Evolutionary conservation across 2,329 filamentous ascomycete genomes (phyloP).

Genomic region (Didymella keratinophila): DNA sequence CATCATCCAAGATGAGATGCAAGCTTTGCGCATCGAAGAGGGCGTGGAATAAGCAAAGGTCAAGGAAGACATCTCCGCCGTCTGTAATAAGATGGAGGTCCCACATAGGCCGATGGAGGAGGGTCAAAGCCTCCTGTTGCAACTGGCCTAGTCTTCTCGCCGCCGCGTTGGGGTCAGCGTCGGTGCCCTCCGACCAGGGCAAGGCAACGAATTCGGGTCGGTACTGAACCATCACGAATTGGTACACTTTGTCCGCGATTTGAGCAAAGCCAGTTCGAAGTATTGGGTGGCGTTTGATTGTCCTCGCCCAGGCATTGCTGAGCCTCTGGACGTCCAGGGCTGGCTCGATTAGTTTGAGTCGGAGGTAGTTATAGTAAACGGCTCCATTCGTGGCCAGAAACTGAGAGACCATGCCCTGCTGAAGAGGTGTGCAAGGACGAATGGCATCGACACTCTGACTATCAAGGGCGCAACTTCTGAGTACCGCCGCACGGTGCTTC

Average conservation of each 20-base stretch:
- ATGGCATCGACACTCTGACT: slow-evolving; percentile 61
- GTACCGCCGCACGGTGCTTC: slow-evolving; percentile 49
- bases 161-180: slow-evolving; percentile 13
- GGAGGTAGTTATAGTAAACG: slow-evolving; percentile 79
- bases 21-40: slow-evolving; percentile 86
- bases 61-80: slow-evolving; percentile 40
- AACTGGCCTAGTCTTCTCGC: slow-evolving; percentile 36
- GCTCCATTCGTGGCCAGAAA: slow-evolving; percentile 72
- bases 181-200: slow-evolving; percentile 41
- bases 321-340: slow-evolving; percentile 55
- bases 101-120: slow-evolving; percentile 70
- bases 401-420: slow-evolving; percentile 80
- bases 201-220: slow-evolving; percentile 40
- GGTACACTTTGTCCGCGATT: slow-evolving; percentile 64
- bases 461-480: slow-evolving; percentile 42
- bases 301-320: slow-evolving; percentile 65
- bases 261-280: slow-evolving; percentile 77
- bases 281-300: slow-evolving; percentile 69
- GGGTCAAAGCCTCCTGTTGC: slow-evolving; percentile 47
- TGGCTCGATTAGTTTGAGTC: slow-evolving; percentile 58
- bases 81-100: slow-evolving; percentile 59
- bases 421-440: slow-evolving; percentile 80
- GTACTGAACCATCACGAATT: slow-evolving; percentile 80
- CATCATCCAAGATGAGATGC: slow-evolving; percentile 67
- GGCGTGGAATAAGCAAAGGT: slow-evolving; percentile 75